These are phyloP conservation scores for Cytauxzoon felis DNA, from an alignment of 169 alveolate species.

Conservation along the genomic window DNA sequence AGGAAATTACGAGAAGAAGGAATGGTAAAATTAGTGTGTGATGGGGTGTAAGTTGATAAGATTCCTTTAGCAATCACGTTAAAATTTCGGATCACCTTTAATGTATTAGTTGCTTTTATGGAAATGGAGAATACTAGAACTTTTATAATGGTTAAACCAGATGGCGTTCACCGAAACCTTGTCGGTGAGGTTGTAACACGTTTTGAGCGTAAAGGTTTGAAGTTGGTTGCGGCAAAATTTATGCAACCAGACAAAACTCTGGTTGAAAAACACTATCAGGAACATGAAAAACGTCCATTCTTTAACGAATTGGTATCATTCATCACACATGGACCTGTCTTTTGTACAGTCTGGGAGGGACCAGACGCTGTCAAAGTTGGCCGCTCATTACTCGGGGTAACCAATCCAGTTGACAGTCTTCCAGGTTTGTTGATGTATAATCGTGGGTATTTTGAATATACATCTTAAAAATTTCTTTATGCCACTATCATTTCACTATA, in stretches of 20 bases:
- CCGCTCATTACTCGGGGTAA: slow-evolving; percentile 92
- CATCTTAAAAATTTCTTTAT: too few relatives aligned
- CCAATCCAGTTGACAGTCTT: slow-evolving; percentile 87
- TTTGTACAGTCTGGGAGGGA: slow-evolving; percentile 98
- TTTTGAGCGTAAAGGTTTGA: slow-evolving; percentile 93
- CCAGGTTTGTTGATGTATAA: slow-evolving; percentile 75
- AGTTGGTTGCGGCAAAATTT: slow-evolving; percentile 91
- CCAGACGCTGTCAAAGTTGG: slow-evolving; percentile 90
- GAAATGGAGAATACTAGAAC: slow-evolving; percentile 81
- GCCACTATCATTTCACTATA: neutral
- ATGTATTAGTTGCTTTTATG: neutral
- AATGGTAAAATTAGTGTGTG: neutral
- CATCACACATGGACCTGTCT: slow-evolving; percentile 94
- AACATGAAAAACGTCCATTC: slow-evolving; percentile 90
- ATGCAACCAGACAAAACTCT: slow-evolving; percentile 79
- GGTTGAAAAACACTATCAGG: slow-evolving; percentile 93
- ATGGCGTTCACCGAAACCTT: slow-evolving; percentile 96
- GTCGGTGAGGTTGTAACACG: slow-evolving; percentile 91
- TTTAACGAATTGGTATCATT: slow-evolving; percentile 86
- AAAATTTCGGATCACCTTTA: neutral
- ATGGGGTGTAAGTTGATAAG: neutral
- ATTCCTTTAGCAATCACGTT: neutral
- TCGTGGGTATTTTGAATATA: too few relatives aligned
- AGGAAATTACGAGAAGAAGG: neutral
- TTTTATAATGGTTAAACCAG: slow-evolving; percentile 98